These are phyloP conservation scores for Ophiostoma himal-ulmi DNA, from an alignment of 2,329 filamentous ascomycete species.

Conservation along the genomic window DNA sequence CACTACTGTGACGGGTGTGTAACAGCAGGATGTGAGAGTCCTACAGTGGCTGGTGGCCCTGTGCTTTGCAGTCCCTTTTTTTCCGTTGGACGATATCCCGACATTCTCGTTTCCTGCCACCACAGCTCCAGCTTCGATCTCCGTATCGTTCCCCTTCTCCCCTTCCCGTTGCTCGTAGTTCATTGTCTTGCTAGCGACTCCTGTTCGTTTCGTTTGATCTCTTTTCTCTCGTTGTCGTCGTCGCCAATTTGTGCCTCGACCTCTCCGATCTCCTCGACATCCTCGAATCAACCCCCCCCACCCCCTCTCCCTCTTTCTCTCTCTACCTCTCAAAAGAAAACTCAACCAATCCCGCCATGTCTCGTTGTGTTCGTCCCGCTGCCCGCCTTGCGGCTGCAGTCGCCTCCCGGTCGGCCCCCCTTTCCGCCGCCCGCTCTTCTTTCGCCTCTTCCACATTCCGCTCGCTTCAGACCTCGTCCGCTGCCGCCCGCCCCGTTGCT, in stretches of 20 bases:
- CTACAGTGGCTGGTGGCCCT: neutral
- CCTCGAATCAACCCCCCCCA: neutral
- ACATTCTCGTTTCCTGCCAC: conserved; percentile 16
- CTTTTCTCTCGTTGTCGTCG: neutral
- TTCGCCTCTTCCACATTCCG: conserved; percentile 24
- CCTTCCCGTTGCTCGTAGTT: conserved; percentile 1
- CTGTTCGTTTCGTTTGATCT: neutral
- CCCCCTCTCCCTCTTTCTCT: neutral
- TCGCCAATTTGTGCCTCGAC: neutral
- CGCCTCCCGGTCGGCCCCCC: conserved; percentile 29
- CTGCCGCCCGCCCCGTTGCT: conserved; percentile 26
- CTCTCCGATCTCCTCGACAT: neutral
- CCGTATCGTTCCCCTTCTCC: neutral
- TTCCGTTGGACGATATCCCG: conserved; percentile 15
- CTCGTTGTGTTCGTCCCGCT: conserved; percentile 43
- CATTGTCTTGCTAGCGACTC: conserved; percentile 1
- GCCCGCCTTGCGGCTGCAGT: conserved; percentile 38
- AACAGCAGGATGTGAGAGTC: neutral
- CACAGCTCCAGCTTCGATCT: conserved; percentile 13
- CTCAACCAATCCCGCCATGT: conserved; percentile 33
- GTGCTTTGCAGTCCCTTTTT: conserved; percentile 16
- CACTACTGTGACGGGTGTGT: neutral
- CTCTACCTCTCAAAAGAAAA: neutral
- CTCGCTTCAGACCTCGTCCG: conserved; percentile 31
- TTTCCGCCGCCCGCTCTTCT: conserved; percentile 26